phyloP scores from a whole-genome alignment of 352 stramenopile genomes.

The Phytophthora lateralis region DNA sequence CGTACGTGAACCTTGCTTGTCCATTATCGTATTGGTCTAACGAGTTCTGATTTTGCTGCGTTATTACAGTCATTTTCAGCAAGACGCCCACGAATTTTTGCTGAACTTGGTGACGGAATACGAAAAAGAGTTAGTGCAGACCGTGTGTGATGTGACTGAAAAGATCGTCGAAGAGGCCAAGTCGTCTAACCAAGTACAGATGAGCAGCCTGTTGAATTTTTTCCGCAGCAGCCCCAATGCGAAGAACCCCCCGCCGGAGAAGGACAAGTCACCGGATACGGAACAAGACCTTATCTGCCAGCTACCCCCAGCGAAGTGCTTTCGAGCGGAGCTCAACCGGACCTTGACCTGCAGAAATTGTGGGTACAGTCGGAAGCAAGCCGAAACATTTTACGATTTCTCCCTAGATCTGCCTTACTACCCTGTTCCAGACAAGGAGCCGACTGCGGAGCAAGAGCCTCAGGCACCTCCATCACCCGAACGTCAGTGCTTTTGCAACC shows the following conservation, averaged over 20 bases:
- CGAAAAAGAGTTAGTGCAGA: conserved; percentile 77
- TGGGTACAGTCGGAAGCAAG: conserved; percentile 76
- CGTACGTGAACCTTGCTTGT: conserved; percentile 46
- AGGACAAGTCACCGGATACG: conserved; percentile 22
- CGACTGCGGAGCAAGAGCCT: conserved; percentile 36
- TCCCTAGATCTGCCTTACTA: conserved; percentile 78
- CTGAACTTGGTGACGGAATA: conserved; percentile 85
- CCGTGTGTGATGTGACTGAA: conserved; percentile 41
- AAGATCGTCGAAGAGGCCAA: conserved; percentile 40
- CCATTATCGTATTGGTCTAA: conserved; percentile 5
- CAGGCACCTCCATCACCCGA: conserved; percentile 36
- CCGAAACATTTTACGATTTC: conserved; percentile 88
- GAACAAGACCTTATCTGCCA: conserved; percentile 54
- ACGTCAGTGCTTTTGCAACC: conserved; percentile 67
- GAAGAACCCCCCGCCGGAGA: conserved; percentile 9
- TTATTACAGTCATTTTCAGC: conserved; percentile 69
- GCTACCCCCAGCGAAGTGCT: conserved; percentile 76
- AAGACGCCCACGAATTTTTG: conserved; percentile 90
- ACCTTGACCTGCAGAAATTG: conserved; percentile 82
- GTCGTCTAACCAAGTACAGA: conserved; percentile 31
- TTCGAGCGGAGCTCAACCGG: conserved; percentile 76
- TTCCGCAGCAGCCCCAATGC: conserved; percentile 47
- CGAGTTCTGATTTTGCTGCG: conserved; percentile 5
- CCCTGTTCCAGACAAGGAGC: conserved; percentile 26
- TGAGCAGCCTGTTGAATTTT: conserved; percentile 64